Evolutionary conservation across 2,329 filamentous ascomycete species (phyloP), one percentile per base, ranked within the genome.

Genomic region (Cladosporium phlei): DNA sequence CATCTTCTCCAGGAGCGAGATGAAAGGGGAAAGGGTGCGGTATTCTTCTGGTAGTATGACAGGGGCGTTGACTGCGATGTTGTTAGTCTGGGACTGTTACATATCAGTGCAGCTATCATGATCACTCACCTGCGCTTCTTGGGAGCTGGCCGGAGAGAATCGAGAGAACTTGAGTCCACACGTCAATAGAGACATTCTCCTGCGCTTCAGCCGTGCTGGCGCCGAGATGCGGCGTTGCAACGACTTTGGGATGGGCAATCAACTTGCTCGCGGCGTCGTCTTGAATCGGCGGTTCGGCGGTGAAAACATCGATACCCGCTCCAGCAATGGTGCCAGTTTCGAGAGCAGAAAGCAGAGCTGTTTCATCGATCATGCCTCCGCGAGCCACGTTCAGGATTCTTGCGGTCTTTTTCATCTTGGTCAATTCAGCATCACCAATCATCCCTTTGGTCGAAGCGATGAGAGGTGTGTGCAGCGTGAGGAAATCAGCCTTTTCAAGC

Each of bases 21-120:
- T 85, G 55, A 87, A 89, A 0, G 87, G 86, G 57, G 87, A 83
- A 4, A 91, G 72, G 50, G 84, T 87, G 52, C 81, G 76, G 61
- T 88, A 89, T 66, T 91, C 86, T 52, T 89, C 86, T 0, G 86
- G 85, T 12, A 90, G 71, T 52, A 91, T 91, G 45, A 91, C 76
- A 4, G 87, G 86, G 0, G 86, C 86, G 54, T 93, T 91, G 60
- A 91, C 86, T 4, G 86, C 86, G 16, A 77, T 80, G 12, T n/a
- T 37, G 10, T 43, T 10, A 24, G 22, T 34, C n/a, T 12, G n/a
- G 6, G 10, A 14, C 7, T 17, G 35, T n/a, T 4, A 16, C 11
- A n/a, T 22, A 5, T 21, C 3, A 17, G 25, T 9, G n/a, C 4
- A 16, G n/a, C 4, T 30, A 8, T 17, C 6, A 17, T 9, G 22